Conservation (phyloP, 2,329 filamentous ascomycete species). For the Phaeomoniella chlamydospora region DNA sequence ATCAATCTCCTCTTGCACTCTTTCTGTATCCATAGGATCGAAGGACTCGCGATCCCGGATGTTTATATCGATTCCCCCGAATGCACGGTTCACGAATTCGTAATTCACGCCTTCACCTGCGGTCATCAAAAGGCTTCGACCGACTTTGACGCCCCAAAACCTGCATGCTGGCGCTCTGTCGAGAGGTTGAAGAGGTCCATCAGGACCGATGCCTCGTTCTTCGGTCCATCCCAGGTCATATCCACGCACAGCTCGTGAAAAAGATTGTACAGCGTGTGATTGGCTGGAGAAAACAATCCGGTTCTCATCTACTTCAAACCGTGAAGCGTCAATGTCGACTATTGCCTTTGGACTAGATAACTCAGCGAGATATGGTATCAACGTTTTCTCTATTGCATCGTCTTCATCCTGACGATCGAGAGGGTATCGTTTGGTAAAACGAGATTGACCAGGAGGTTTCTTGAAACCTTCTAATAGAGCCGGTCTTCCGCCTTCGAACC, state of each 20-base stretch:
- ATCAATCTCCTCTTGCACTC: constrained; percentile 32
- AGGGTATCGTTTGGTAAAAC: constrained; percentile 32
- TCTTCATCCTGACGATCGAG: constrained; percentile 34
- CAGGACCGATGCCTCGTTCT: constrained; percentile 3
- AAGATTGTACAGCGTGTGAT: constrained; percentile 40
- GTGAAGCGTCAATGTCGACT: constrained; percentile 41
- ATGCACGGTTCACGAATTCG: constrained; percentile 43
- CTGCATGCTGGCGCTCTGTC: constrained; percentile 3
- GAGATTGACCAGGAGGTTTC: constrained; percentile 22
- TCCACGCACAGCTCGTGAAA: constrained; percentile 34
- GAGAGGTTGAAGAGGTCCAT: not conserved
- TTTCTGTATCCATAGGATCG: constrained; percentile 16
- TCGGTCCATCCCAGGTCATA: constrained; percentile 30
- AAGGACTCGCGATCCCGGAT: constrained; percentile 16
- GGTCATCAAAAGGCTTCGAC: constrained; percentile 43
- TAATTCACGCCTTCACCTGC: constrained; percentile 41
- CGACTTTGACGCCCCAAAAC: constrained; percentile 48
- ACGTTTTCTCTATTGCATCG: constrained; percentile 37
- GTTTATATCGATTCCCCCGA: constrained; percentile 41
- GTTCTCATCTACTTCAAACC: constrained; percentile 41
- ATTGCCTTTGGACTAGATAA: constrained; percentile 36
- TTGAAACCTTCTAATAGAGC: constrained; percentile 43
- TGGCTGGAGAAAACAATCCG: constrained; percentile 38
- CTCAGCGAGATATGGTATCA: constrained; percentile 46
- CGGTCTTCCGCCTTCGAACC: constrained; percentile 44